Evolutionary conservation across 768 basidiomycete genomes (phyloP).

Genomic region (Suillus paluster): DNA sequence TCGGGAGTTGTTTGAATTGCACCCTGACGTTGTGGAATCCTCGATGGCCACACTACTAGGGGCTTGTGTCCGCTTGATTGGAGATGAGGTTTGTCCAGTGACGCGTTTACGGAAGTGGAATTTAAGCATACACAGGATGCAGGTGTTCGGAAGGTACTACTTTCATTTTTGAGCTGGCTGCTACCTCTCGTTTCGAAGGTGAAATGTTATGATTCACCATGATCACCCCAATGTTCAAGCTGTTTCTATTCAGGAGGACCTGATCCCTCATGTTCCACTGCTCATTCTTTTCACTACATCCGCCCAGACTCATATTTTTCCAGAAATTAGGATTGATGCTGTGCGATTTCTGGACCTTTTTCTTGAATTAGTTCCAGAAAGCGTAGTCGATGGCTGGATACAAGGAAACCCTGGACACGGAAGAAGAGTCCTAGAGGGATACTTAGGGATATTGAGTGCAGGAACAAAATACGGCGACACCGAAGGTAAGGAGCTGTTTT

Average conservation of each 20-base stretch:
- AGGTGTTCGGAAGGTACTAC: constrained; percentile 72
- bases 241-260: constrained; percentile 53
- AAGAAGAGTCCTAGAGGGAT: constrained; percentile 73
- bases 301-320: constrained; percentile 93
- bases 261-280: constrained; percentile 74
- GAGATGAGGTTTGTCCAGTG: constrained; percentile 69
- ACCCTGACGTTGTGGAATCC: constrained; percentile 57
- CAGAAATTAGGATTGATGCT: constrained; percentile 91
- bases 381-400: constrained; percentile 73
- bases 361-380: constrained; percentile 68
- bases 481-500: constrained; percentile 46
- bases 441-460: constrained; percentile 76
- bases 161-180: constrained; percentile 75
- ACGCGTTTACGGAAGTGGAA: constrained; percentile 2
- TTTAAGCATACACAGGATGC: constrained; percentile 60
- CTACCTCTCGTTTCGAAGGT: constrained; percentile 66
- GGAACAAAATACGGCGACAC: constrained; percentile 64
- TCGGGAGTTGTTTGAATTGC: constrained; percentile 67
- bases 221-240: constrained; percentile 12
- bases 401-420: constrained; percentile 56
- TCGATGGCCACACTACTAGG: constrained; percentile 60
- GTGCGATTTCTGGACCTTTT: constrained; percentile 79
- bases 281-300: constrained; percentile 88
- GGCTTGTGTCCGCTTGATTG: constrained; percentile 70
- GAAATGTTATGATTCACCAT: constrained; percentile 18